Evolutionary conservation across 805 yeast genomes (phyloP), one percentile per base, ranked within the genome.

Genomic region (Aciculoconidium aculeatum): DNA sequence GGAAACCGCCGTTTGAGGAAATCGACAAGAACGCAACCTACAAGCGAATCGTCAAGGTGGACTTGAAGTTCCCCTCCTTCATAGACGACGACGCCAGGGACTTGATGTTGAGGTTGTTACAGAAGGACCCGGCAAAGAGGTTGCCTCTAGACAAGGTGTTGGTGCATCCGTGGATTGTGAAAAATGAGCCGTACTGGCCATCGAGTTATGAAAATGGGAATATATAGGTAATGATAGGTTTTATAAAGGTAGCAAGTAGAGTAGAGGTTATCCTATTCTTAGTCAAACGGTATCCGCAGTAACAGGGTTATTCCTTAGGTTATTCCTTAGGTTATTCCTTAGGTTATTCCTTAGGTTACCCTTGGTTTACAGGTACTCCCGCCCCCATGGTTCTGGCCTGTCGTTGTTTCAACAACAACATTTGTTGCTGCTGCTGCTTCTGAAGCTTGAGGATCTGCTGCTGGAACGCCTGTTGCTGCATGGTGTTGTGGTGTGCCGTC

Each of bases 1-100:
- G 96, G 0, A 66, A 69, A 26, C 96, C 98, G 0, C 97, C 97
- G 0, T 90, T 90, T 52, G 96, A 87, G 51, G 95, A 84, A 41
- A 68, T 67, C 16, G 77, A 80, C 37, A 78, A 80, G 30, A 80
- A 78, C 36, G 72, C 78, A 11, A 92, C 97, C 0, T 85, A 83
- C 51, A 75, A 75, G 46, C 65, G 92, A 38, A 92, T 92, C 21
- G 78, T 80, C 6, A 73, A 70, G 36, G 86, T 84, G 4, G 95
- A 84, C 47, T 62, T 86, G 38, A 61, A 65, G 23, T 75, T 87
- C 26, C 97, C 97, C 0, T 54, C 67, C 2, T 77, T 58, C 44
- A 72, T 92, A 0, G 75, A 82, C 26, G 48, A 64, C 0, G 92
- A 82, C 36, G 96, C 95, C 1, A 72, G 75, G 4, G 88, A 85